Percentiles rank a stretch among this genome's conserved stretches.
These are phyloP conservation scores for Globisporangium spiculum DNA, from an alignment of 352 stramenopile genomes.

Conservation along the genomic window DNA sequence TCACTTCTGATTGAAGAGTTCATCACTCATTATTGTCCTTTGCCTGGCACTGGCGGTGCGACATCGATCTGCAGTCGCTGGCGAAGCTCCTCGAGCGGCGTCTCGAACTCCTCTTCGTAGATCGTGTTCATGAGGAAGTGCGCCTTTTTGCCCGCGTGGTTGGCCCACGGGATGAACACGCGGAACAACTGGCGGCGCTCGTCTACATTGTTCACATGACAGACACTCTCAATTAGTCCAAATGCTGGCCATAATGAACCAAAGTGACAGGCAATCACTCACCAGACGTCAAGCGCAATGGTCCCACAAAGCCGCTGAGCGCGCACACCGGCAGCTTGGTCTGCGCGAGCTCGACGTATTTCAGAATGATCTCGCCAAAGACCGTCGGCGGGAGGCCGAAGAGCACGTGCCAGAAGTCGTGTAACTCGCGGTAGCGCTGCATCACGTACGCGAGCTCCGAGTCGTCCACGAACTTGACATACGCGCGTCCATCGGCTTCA, in stretches of 20 bases:
- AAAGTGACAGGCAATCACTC: slow-evolving; percentile 2
- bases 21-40: neutral
- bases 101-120: slow-evolving; percentile 96
- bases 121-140: slow-evolving; percentile 92
- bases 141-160: slow-evolving; percentile 62
- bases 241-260: neutral
- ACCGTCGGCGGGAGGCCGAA: slow-evolving; percentile 93
- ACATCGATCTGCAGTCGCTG: slow-evolving; percentile 49
- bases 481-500: slow-evolving; percentile 82
- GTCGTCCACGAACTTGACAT: slow-evolving; percentile 89
- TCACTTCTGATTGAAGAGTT: slow-evolving; percentile 21
- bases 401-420: slow-evolving; percentile 97
- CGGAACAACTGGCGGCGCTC: slow-evolving; percentile 79
- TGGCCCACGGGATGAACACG: slow-evolving; percentile 94
- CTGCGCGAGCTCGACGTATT: slow-evolving; percentile 97
- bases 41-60: slow-evolving; percentile 34
- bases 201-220: slow-evolving; percentile 3
- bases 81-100: slow-evolving; percentile 85
- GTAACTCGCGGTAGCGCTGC: slow-evolving; percentile 90
- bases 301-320: slow-evolving; percentile 90
- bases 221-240: neutral
- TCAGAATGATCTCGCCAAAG: slow-evolving; percentile 95
- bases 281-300: slow-evolving; percentile 71
- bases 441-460: slow-evolving; percentile 96
- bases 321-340: slow-evolving; percentile 93